A percentile compares a stretch with the other conserved stretches of the same genome.
phyloP scores from a whole-genome alignment of 371 early-diverging fungal genomes.

The Mortierella sp. region DNA sequence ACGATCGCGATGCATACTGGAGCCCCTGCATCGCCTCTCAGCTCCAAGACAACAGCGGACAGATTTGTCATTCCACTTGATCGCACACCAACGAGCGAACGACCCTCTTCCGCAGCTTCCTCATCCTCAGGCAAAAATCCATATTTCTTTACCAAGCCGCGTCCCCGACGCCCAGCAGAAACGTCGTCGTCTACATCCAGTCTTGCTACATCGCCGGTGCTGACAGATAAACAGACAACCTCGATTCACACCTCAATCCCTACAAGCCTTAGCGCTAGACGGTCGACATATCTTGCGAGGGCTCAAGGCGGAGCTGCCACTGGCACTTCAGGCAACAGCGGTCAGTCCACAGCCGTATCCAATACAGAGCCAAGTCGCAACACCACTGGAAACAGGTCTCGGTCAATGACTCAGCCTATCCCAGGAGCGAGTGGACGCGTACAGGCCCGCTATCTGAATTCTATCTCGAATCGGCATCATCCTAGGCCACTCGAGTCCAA shows the following conservation, averaged over 20 bases:
- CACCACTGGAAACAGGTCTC: conserved; percentile 22
- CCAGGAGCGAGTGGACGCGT: conserved; percentile 31
- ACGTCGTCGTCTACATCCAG: conserved; percentile 5
- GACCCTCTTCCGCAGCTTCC: conserved; percentile 24
- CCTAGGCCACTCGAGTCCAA: conserved; percentile 25
- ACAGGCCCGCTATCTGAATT: conserved; percentile 31
- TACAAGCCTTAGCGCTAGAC: conserved; percentile 29
- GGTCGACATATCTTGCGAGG: conserved; percentile 40
- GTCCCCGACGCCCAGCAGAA: conserved; percentile 37
- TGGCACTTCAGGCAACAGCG: conserved; percentile 2
- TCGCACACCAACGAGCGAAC: conserved; percentile 39
- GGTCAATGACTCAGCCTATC: conserved; percentile 41
- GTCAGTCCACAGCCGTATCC: not conserved
- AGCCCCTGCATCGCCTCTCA: conserved; percentile 7
- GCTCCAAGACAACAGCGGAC: conserved; percentile 14
- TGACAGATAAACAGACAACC: conserved; percentile 1
- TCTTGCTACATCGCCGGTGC: not conserved
- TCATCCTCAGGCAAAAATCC: conserved; percentile 49
- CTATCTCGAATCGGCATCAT: conserved; percentile 26
- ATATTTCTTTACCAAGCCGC: conserved; percentile 39
- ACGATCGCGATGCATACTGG: conserved; percentile 9
- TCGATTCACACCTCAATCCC: conserved; percentile 9
- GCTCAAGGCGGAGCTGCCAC: conserved; percentile 32
- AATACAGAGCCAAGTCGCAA: conserved; percentile 9
- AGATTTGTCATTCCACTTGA: conserved; percentile 35